These are phyloP conservation scores for Russula emetica DNA, from an alignment of 768 basidiomycete species.

Conservation along the genomic window DNA sequence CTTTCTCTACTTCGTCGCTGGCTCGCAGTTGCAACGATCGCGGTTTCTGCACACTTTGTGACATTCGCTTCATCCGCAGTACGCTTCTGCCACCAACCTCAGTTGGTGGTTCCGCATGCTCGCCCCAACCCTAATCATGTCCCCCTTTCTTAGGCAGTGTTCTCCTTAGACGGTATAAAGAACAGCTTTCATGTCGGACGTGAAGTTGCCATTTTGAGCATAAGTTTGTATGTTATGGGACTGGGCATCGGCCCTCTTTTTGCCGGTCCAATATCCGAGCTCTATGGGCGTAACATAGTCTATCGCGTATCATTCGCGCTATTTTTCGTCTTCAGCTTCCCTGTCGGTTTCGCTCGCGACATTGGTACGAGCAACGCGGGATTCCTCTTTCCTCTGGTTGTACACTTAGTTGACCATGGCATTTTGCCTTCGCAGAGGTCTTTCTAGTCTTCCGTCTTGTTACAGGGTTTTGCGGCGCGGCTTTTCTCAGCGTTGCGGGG, in stretches of 20 bases:
- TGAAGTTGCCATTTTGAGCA: slow-evolving; percentile 41
- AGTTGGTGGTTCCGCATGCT: neutral
- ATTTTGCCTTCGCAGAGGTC: slow-evolving; percentile 40
- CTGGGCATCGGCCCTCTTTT: slow-evolving; percentile 33
- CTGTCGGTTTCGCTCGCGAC: slow-evolving; percentile 69
- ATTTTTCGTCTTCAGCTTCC: slow-evolving; percentile 62
- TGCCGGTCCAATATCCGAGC: slow-evolving; percentile 41
- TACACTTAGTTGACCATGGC: neutral
- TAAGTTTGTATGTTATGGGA: slow-evolving; percentile 40
- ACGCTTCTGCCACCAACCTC: neutral
- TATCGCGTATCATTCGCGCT: slow-evolving; percentile 57
- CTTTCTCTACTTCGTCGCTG: neutral
- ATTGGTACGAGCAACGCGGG: slow-evolving; percentile 42
- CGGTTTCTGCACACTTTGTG: neutral
- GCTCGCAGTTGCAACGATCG: neutral
- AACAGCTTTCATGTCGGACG: slow-evolving; percentile 35
- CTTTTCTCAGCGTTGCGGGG: slow-evolving; percentile 60
- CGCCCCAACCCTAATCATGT: neutral
- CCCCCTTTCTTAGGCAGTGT: neutral
- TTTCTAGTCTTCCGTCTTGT: slow-evolving; percentile 59
- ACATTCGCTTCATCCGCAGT: neutral
- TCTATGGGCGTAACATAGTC: slow-evolving; percentile 61
- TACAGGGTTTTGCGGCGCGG: slow-evolving; percentile 51
- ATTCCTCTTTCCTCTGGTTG: neutral
- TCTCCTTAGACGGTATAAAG: neutral